Conservation (phyloP, 768 basidiomycete species). For the Suillus americanus region DNA sequence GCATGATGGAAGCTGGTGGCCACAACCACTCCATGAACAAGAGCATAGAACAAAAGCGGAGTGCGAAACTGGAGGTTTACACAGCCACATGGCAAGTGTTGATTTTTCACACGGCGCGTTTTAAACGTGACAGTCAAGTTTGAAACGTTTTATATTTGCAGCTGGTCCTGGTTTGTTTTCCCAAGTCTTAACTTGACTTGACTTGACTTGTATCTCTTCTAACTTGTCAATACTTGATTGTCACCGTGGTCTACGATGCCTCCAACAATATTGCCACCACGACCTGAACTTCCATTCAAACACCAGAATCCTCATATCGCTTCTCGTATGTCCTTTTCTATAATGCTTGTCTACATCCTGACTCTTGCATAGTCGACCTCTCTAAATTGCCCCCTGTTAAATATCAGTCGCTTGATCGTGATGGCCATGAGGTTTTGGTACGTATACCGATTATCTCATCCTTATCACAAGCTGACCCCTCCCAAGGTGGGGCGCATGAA, state of each 20-base stretch:
- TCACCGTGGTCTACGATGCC: not conserved
- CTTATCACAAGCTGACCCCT: conserved; percentile 15
- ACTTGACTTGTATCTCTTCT: conserved; percentile 4
- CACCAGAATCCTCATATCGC: conserved; percentile 52
- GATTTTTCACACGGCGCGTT: conserved; percentile 33
- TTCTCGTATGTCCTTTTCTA: conserved; percentile 35
- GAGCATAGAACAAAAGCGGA: conserved; percentile 19
- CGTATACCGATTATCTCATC: conserved; percentile 19
- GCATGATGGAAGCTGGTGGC: not conserved
- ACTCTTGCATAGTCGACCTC: conserved; percentile 33
- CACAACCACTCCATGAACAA: not conserved
- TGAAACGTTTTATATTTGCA: conserved; percentile 17
- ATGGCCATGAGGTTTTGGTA: conserved; percentile 85
- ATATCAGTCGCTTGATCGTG: conserved; percentile 87
- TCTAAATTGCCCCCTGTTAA: conserved; percentile 71
- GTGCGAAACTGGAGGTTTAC: conserved; percentile 23
- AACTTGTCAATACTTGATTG: conserved; percentile 1
- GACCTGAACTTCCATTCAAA: conserved; percentile 53
- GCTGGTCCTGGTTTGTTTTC: conserved; percentile 4
- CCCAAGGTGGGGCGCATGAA: conserved; percentile 82
- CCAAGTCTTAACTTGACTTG: conserved; percentile 8
- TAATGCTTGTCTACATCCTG: not conserved
- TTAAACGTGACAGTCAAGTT: conserved; percentile 24
- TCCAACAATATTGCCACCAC: conserved; percentile 31
- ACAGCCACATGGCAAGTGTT: conserved; percentile 20